Evolutionary conservation across 2,329 filamentous ascomycete species (phyloP), one percentile per base, ranked within the genome.

Genomic region (Trichophyton mentagrophytes): DNA sequence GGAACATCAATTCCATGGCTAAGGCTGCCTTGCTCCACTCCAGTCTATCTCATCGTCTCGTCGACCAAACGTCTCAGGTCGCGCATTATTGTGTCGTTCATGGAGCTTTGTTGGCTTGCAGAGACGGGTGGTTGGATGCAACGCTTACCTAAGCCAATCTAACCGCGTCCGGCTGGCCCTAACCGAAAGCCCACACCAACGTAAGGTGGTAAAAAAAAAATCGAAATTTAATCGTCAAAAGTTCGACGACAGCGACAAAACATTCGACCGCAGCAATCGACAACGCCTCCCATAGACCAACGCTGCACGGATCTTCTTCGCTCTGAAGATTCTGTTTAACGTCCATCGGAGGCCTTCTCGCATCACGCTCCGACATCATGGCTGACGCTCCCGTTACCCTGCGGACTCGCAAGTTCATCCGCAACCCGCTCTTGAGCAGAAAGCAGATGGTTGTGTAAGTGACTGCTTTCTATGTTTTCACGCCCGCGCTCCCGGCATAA

Each of bases 381-480:
- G 88, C 91, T 81, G 86, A 89, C 77, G 79, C 75, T 71, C 74
- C 86, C 76, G 86, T 90, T 77, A 90, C 87, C 74, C 81, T 91
- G 82, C 86, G 93, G 83, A 99, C 93, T 81, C 92, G 93, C 89
- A 97, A 97, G 85, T 99, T 99, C 89, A 95, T 97, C 82, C 90
- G 91, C 84, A 99, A 99, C 87, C 89, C 93, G 79, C 90, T 99
- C 76, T 87, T 99, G 77, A 90, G 88, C 78, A 89, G 92, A 79
- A 96, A 95, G 86, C 92, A 97, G 87, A 96, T 97, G 90, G 92
- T 96, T 81, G 89, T 96, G 92, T 96, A 90, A 85, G 88, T 87
- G 38, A 15, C 20, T 38, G 30, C 46, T 38, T 44, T 60, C 55
- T 38, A 27, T 27, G 8, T 47, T n/a, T 51, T 47, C 44, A 9